Evolutionary conservation across 805 yeast species (phyloP).

Genomic region (Schwanniomyces vanrijiae): DNA sequence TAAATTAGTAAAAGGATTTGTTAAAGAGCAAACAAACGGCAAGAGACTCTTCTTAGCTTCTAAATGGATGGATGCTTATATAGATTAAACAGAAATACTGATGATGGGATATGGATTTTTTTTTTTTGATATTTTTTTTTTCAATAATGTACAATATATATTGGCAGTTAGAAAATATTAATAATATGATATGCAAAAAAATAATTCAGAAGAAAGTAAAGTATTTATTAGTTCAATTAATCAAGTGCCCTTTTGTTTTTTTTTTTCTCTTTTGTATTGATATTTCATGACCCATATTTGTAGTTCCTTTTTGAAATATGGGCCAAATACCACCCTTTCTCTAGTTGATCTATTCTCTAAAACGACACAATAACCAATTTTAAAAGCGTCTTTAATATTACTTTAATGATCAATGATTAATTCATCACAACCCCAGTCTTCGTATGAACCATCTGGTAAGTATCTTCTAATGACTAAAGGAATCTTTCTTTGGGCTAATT

Average conservation of each 20-base stretch:
- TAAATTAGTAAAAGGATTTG: conserved; percentile 53
- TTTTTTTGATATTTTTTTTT: neutral
- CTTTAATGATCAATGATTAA: conserved; percentile 76
- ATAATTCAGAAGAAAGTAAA: conserved; percentile 1
- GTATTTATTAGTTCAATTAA: neutral
- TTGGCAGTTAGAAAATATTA: conserved; percentile 2
- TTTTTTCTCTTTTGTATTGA: neutral
- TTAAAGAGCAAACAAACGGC: conserved; percentile 56
- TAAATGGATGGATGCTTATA: conserved; percentile 58
- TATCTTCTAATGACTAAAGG: conserved; percentile 95
- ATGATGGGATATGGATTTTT: neutral
- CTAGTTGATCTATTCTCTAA: neutral
- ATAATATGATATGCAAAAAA: conserved; percentile 4
- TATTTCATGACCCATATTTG: neutral
- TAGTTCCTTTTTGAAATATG: neutral
- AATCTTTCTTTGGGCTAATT: conserved; percentile 88
- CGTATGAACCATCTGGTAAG: conserved; percentile 94
- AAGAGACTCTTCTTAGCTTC: conserved; percentile 58
- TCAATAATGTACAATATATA: conserved; percentile 5
- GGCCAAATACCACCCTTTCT: neutral
- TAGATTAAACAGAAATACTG: conserved; percentile 23
- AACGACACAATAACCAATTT: neutral
- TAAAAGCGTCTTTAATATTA: neutral
- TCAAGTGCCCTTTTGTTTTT: neutral
- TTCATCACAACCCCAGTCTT: conserved; percentile 99